These are phyloP conservation scores for Penicillium psychrofluorescens DNA, from an alignment of 495 filamentous ascomycete species.

Conservation along the genomic window DNA sequence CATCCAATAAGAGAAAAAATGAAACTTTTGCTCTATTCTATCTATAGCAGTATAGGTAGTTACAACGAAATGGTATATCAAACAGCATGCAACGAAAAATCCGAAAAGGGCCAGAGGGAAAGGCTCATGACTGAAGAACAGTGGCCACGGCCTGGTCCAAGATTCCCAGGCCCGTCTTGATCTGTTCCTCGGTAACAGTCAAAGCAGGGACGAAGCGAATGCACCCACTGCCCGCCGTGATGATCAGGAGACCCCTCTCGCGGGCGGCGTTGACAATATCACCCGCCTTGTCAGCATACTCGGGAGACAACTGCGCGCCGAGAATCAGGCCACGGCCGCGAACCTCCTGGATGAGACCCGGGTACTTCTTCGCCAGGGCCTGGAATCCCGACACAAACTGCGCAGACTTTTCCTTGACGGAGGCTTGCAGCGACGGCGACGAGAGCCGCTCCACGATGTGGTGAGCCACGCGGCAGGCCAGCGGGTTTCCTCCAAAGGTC, in stretches of 20 bases:
- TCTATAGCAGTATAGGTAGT: too few relatives aligned
- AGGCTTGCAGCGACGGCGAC: slow-evolving; percentile 52
- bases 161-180: slow-evolving; percentile 65
- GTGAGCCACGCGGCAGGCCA: slow-evolving; percentile 77
- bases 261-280: slow-evolving; percentile 74
- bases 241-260: slow-evolving; percentile 82
- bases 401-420: slow-evolving; percentile 56
- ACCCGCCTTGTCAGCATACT: slow-evolving; percentile 49
- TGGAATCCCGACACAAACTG: slow-evolving; percentile 60
- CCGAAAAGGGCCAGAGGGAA: background rate
- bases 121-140: slow-evolving; percentile 19
- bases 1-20: too few relatives aligned
- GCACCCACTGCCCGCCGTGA: slow-evolving; percentile 86
- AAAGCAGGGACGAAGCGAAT: slow-evolving; percentile 80
- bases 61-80: slow-evolving; percentile 17
- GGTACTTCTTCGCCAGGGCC: slow-evolving; percentile 56
- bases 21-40: too few relatives aligned
- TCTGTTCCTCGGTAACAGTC: slow-evolving; percentile 68
- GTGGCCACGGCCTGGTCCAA: slow-evolving; percentile 69
- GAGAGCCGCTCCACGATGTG: slow-evolving; percentile 72
- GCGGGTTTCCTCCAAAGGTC: slow-evolving; percentile 92
- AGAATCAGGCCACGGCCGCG: slow-evolving; percentile 79
- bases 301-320: slow-evolving; percentile 69
- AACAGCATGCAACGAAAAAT: slow-evolving; percentile 4
- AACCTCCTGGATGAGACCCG: slow-evolving; percentile 65